Evolutionary conservation across 164 flowering plant genomes (phyloP).

Genomic region (Echeveria elegans): DNA sequence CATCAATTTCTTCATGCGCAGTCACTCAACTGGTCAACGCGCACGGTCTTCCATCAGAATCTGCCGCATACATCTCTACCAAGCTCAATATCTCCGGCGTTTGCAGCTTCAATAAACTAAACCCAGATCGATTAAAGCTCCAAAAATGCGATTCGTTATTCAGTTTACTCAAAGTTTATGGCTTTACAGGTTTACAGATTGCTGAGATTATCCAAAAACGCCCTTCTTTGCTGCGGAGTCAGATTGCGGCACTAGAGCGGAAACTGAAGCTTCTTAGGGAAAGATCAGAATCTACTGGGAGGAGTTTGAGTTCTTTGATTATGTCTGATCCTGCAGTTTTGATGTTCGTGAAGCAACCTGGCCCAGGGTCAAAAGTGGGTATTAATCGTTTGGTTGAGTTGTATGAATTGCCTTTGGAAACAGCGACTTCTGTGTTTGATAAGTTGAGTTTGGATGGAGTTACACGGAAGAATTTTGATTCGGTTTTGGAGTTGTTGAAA

Average conservation of each 20-base stretch:
- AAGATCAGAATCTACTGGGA: background rate
- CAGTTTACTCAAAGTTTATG: background rate
- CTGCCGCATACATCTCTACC: background rate
- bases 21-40: background rate
- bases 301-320: background rate
- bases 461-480: background rate
- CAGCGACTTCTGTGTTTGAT: background rate
- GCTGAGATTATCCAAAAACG: constrained; percentile 3
- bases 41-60: background rate
- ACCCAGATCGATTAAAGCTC: constrained; percentile 8
- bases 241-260: background rate
- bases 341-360: background rate
- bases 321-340: background rate
- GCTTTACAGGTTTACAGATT: constrained; percentile 1
- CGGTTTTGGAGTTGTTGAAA: background rate
- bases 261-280: constrained; percentile 2
- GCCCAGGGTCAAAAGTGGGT: background rate
- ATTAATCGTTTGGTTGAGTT: background rate
- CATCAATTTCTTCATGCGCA: background rate
- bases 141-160: constrained; percentile 4
- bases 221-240: background rate
- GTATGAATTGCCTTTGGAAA: background rate
- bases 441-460: background rate
- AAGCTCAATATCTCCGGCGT: constrained; percentile 6
- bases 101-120: constrained; percentile 3